Conservation (phyloP, 2,329 filamentous ascomycete species). For the Alternaria ventricosa region DNA sequence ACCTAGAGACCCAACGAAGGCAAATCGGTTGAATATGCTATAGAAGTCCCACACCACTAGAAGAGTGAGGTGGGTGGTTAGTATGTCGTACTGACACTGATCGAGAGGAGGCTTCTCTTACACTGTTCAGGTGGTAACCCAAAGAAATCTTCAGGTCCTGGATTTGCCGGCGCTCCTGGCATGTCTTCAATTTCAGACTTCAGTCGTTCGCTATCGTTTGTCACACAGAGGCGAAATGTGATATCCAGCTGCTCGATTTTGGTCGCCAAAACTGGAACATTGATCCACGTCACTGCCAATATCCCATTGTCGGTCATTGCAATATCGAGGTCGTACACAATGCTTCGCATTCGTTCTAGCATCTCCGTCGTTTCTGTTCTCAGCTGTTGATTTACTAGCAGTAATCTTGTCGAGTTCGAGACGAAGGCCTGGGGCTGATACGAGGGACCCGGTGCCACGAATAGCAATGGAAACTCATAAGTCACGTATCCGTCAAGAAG, state of each 20-base stretch:
- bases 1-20: not conserved
- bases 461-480: not conserved
- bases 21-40: not conserved
- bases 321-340: conserved; percentile 17
- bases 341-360: not conserved
- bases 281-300: conserved; percentile 20
- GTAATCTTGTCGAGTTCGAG: conserved; percentile 4
- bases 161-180: not conserved
- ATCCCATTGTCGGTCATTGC: conserved; percentile 20
- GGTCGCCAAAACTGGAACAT: conserved; percentile 12
- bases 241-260: conserved; percentile 14
- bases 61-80: not conserved
- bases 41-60: not conserved
- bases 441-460: not conserved
- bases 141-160: not conserved
- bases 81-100: not conserved
- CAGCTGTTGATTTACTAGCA: conserved; percentile 21
- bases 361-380: conserved; percentile 12
- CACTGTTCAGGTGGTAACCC: not conserved
- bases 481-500: not conserved
- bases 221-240: conserved; percentile 17
- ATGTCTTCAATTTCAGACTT: not conserved
- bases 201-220: not conserved
- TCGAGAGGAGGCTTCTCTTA: not conserved
- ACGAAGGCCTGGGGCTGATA: not conserved